Base-by-base conservation (phyloP, 176 grass and related monocot genomes). In the Areca catechu region DNA sequence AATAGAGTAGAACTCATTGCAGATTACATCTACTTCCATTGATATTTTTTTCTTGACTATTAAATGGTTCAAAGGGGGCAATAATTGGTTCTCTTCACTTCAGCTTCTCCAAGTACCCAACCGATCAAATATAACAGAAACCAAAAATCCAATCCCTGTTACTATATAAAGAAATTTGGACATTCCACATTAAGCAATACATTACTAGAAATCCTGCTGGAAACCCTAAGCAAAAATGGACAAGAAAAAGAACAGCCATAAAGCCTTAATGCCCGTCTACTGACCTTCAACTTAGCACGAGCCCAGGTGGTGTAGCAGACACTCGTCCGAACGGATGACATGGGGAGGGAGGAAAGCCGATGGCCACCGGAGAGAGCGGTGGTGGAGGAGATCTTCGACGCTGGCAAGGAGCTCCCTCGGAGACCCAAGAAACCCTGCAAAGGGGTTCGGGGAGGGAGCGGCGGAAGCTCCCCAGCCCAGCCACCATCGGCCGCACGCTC, bases 261-360 rank as follows among this genome's bases (percentile, higher is more conserved):
- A 69, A 57, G 4, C 66, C 66, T 15, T 24, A 49, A 12, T 1
- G 15, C 15, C 20, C 19, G 4, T 18, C 61, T 12, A 75, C 29
- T 9, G 23, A 80, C 76, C 80, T 70, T 88, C 71, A 81, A 48
- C 17, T 88, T 80, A 19, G 80, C 80, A n/a, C 63, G 74, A 60
- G 85, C 80, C 71, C 72, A 88, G 51, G 73, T 54, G 48, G 71
- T 67, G 80, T 76, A 83, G 49, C 85, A 80, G 54, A 68, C 34
- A 17, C 77, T 62, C 72, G 28, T 48, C 12, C 53, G 72, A 4
- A 22, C 2, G 17, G 1, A 6, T 2, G 53, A 29, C n/a, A 68
- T 5, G 51, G 67, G 18, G 3, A 66, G 61, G 23, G 66, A 61
- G 3, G 66, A 37, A 20, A 56, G 4, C 29, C 61, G 7, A 22